Conservation (phyloP, 208 protist genomes). For the Leishmania guyanensis region DNA sequence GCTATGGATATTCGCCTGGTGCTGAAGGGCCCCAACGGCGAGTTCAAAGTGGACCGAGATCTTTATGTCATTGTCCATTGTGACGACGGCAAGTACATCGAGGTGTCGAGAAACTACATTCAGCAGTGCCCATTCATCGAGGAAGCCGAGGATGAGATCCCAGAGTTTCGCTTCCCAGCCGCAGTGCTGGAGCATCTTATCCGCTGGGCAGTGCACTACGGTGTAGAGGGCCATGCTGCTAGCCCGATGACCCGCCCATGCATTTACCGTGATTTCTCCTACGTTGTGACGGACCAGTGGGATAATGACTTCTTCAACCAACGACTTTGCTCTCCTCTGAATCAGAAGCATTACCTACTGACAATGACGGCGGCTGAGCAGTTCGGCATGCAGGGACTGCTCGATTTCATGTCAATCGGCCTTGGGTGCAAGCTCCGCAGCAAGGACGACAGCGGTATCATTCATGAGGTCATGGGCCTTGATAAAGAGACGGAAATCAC, state of each 20-base stretch:
- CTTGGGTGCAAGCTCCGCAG: constrained; percentile 79
- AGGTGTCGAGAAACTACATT: constrained; percentile 40
- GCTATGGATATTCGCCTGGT: constrained; percentile 33
- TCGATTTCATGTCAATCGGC: constrained; percentile 71
- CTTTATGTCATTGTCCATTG: constrained; percentile 50
- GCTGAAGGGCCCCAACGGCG: constrained; percentile 37
- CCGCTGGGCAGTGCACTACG: constrained; percentile 64
- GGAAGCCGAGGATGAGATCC: constrained; percentile 26
- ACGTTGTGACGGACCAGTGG: constrained; percentile 67
- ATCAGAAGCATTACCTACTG: constrained; percentile 56
- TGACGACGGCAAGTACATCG: constrained; percentile 59
- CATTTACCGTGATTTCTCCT: constrained; percentile 71
- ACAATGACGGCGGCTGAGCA: constrained; percentile 80
- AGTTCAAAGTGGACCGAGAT: constrained; percentile 36
- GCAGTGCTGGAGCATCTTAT: constrained; percentile 63
- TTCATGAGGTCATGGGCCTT: constrained; percentile 65
- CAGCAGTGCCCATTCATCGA: constrained; percentile 58
- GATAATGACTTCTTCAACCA: constrained; percentile 66
- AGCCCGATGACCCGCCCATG: constrained; percentile 60
- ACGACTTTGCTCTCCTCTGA: constrained; percentile 39
- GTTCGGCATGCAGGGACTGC: constrained; percentile 67
- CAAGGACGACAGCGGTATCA: constrained; percentile 52
- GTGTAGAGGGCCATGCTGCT: constrained; percentile 47
- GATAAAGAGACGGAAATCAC: constrained; percentile 40
- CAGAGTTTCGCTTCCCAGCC: constrained; percentile 61